phyloP scores from a whole-genome alignment of 305 asterid genomes.

The Solanum hybrid region DNA sequence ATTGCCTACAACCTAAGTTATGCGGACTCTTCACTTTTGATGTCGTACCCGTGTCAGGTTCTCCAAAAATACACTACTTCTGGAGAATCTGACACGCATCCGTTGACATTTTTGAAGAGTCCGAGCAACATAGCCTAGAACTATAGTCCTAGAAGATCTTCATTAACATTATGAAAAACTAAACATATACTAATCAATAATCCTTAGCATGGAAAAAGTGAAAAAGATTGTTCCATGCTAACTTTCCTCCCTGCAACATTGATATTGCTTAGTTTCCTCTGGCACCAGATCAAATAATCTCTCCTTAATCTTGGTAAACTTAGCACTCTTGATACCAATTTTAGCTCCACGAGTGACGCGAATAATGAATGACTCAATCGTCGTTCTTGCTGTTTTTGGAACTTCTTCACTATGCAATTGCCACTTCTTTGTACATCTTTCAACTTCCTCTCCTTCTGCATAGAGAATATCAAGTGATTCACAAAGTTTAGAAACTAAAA shows the following conservation, averaged over 20 bases:
- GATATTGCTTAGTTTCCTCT: constrained; percentile 45
- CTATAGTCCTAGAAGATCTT: neutral
- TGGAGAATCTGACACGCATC: neutral
- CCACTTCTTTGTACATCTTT: constrained; percentile 48
- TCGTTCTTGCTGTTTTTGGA: constrained; percentile 33
- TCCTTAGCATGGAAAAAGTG: constrained; percentile 62
- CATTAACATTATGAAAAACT: neutral
- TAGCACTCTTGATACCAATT: constrained; percentile 51
- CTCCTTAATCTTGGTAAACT: constrained; percentile 40
- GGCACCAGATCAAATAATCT: constrained; percentile 69
- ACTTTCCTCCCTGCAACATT: constrained; percentile 43
- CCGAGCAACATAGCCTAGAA: neutral
- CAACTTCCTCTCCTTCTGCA: constrained; percentile 69
- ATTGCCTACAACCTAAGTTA: neutral
- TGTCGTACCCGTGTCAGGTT: neutral
- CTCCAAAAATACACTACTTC: neutral
- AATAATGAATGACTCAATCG: constrained; percentile 16
- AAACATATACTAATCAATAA: neutral
- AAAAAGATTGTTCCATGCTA: constrained; percentile 48
- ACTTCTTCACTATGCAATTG: constrained; percentile 66
- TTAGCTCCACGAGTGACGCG: constrained; percentile 51
- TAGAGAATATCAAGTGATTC: neutral
- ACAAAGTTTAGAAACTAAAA: neutral
- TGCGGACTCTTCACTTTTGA: neutral
- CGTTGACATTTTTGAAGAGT: neutral